Evolutionary conservation across 1,139 yeast species (phyloP).

Genomic region (Blastobotrys ciferrii): DNA sequence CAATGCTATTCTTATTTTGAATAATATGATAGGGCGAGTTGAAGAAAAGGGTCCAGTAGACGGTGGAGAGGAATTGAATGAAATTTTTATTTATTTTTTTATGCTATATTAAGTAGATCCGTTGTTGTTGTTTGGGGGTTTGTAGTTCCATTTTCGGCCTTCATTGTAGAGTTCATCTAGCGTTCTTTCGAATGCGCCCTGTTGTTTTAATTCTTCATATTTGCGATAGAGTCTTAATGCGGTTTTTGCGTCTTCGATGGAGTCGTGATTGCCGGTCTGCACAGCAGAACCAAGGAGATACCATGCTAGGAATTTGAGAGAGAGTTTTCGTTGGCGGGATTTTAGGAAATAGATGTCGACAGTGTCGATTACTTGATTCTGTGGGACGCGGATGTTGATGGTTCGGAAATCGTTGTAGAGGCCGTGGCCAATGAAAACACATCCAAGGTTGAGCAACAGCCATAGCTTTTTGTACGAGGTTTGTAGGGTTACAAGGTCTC

Average conservation of each 20-base stretch:
- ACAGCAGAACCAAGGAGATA: conserved; percentile 70
- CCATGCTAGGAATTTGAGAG: conserved; percentile 88
- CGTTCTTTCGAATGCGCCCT: conserved; percentile 59
- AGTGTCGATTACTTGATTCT: conserved; percentile 83
- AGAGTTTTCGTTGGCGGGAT: conserved; percentile 68
- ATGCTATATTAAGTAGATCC: no score
- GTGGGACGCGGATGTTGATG: conserved; percentile 86
- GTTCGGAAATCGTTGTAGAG: conserved; percentile 87
- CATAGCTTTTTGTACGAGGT: conserved; percentile 86
- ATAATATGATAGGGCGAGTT: no score
- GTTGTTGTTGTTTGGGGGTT: conserved; percentile 37
- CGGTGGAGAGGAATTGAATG: background rate
- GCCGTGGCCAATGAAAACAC: conserved; percentile 95
- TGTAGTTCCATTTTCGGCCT: conserved; percentile 62
- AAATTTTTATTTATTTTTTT: background rate
- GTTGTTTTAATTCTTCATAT: conserved; percentile 58
- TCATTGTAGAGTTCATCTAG: conserved; percentile 70
- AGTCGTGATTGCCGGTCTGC: conserved; percentile 92
- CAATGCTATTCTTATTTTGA: no score
- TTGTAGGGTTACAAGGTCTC: conserved; percentile 74
- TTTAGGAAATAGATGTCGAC: conserved; percentile 73
- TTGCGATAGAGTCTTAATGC: conserved; percentile 77
- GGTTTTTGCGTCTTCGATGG: conserved; percentile 91
- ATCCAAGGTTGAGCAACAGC: conserved; percentile 83
- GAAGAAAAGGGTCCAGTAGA: no score